Evolutionary conservation across 2,329 filamentous ascomycete species (phyloP), one percentile per base, ranked within the genome.

Genomic region (Pestalotiopsis sp.): DNA sequence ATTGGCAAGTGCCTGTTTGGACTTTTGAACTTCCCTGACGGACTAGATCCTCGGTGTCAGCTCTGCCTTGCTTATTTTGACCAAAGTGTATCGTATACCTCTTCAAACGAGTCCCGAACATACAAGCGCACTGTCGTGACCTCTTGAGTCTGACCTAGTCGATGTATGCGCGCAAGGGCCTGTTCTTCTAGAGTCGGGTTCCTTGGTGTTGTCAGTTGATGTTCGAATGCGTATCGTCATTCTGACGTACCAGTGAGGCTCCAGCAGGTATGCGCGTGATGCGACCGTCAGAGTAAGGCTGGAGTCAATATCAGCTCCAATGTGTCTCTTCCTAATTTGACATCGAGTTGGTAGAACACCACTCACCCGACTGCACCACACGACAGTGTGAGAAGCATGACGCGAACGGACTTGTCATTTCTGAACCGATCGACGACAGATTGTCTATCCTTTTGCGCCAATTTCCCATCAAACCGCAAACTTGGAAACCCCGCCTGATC

Each of bases 321-420:
- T 14, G 1, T 6, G 13, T n/a, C n/a, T 49, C 14, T 49, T 2
- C 11, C 3, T 5, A 31, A 25, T 3, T 25, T 25, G 25, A 25
- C 25, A 25, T 25, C 3, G 25, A 25, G 25, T 25, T 25, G 25
- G 25, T 25, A 25, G 25, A 25, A 3, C 25, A 25, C 25, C 25
- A 3, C 25, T 25, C 3, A 85, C 83, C 86, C 85, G 25, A 84
- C 82, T n/a, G 84, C 84, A 45, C 84, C 86, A 66, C 86, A 88
- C 0, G 82, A 81, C 0, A 87, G 74, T 0, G 85, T 86, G 1
- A 87, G 73, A 0, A 88, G 77, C 66, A 86, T 79, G 3, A 87
- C 82, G 0, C 76, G 75, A 4, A 84, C 72, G 0, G 56, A 66
- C 4, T n/a, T 52, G 0, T 78, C 74, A 9, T 87, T 79, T 1